phyloP scores from a whole-genome alignment of 495 filamentous ascomycete genomes.

The Penicillium lividum region DNA sequence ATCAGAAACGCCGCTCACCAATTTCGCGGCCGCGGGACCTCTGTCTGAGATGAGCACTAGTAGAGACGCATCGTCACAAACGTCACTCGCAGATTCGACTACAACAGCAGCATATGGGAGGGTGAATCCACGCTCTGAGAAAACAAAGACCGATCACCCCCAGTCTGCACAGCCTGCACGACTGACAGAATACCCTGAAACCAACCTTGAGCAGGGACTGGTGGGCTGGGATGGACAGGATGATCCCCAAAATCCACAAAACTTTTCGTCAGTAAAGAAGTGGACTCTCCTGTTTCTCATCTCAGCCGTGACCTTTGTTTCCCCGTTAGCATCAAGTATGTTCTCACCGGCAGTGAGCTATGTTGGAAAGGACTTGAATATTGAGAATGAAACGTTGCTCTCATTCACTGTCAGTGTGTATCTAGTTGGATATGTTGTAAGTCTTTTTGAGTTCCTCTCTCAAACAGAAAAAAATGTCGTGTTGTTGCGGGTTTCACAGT shows the following conservation, averaged over 20 bases:
- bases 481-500: too few species aligned
- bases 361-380: conserved; percentile 60
- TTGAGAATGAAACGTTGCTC: conserved; percentile 50
- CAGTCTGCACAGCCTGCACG: too few species aligned
- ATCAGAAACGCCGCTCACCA: too few species aligned
- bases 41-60: too few species aligned
- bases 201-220: conserved; percentile 13
- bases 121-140: too few species aligned
- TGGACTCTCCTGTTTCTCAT: conserved; percentile 34
- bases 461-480: too few species aligned
- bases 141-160: too few species aligned
- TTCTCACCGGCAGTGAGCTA: conserved; percentile 63
- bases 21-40: too few species aligned
- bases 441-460: conserved; percentile 7
- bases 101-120: too few species aligned
- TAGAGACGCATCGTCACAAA: too few species aligned
- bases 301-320: conserved; percentile 49
- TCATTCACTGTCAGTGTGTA: conserved; percentile 58
- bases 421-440: conserved; percentile 59
- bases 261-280: conserved; percentile 54
- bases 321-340: conserved; percentile 64
- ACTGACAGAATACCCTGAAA: too few species aligned
- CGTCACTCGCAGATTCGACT: too few species aligned
- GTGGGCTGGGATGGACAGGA: conserved; percentile 35
- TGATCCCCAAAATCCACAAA: conserved; percentile 70